Base-by-base conservation (phyloP, 2,329 filamentous ascomycete species). In the Colletotrichum gigasporum region DNA sequence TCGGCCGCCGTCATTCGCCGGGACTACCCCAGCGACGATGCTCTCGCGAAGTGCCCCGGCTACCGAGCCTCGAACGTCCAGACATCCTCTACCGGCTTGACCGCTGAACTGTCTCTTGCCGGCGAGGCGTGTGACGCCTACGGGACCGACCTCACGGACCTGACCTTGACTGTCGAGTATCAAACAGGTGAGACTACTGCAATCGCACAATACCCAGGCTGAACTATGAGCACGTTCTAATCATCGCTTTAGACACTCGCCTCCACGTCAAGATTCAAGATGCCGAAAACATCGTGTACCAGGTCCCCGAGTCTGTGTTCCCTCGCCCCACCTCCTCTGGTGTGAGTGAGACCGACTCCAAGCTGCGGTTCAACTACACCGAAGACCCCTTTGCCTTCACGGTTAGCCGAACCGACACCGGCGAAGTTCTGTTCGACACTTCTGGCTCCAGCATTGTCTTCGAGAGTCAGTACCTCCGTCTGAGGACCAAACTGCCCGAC, bases 221-320 rank as follows among this genome's bases (percentile, higher is more conserved):
- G n/a, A n/a, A n/a, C 4, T n/a, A 14, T 14, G 6, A 42, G 34
- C 50, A 16, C 14, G 11, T 39, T 39, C 41, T 51, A 26, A 52
- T 39, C 9, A n/a, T 5, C 12, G 18, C 16, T 8, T 32, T 24
- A 90, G 89, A 87, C 44, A 81, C 84, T 20, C 88, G 91, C n/a
- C 83, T 94, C 3, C 91, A 93, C 72, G 88, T 94, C 71, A 85
- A 91, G 70, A 92, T 94, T 59, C 87, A 90, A 67, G 92, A 95
- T 74, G 82, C 85, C 5, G 85, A 80, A n/a, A 84, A 90, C 67
- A 83, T 87, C 26, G 90, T 91, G 47, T 95, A 92, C 71, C 91
- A 94, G 73, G 86, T 95, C 1, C 91, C 91, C 11, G 87, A 90
- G 34, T 84, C 84, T 3, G 86, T 93, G 24, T 79, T 94, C 20